Percentiles rank a stretch among this genome's conserved stretches.
Evolutionary conservation across 2,329 filamentous ascomycete species (phyloP).

Genomic region (Myotisia sp.): DNA sequence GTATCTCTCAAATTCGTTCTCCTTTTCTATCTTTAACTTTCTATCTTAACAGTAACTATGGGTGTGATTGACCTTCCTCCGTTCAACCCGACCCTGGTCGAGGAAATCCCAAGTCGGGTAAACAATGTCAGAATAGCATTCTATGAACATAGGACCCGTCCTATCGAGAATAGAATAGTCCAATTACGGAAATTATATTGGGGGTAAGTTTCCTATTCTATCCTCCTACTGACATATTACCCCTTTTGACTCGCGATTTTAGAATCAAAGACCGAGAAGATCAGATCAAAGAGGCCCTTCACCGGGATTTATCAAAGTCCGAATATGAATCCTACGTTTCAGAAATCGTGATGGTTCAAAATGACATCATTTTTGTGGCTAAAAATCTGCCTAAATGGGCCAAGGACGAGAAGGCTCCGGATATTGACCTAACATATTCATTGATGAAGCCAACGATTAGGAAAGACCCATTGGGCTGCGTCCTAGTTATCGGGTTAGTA

Average conservation of each 20-base stretch:
- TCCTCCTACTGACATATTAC: constrained; percentile 3
- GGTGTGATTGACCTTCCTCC: constrained; percentile 22
- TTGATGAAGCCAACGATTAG: constrained; percentile 59
- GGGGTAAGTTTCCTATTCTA: constrained; percentile 40
- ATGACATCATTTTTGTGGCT: constrained; percentile 65
- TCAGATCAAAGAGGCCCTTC: constrained; percentile 59
- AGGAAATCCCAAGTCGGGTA: constrained; percentile 50
- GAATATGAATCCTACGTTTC: constrained; percentile 56
- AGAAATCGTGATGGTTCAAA: constrained; percentile 66
- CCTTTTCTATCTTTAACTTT: no score
- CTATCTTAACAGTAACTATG: no score
- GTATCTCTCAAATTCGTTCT: no score
- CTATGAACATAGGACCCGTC: constrained; percentile 64
- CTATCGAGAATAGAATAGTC: constrained; percentile 63
- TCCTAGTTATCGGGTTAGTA: constrained; percentile 64
- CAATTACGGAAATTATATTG: constrained; percentile 94
- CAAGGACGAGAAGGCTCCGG: constrained; percentile 61
- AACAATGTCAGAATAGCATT: constrained; percentile 54
- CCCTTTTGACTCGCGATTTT: constrained; percentile 3
- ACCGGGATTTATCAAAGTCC: constrained; percentile 65
- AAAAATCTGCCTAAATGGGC: constrained; percentile 68
- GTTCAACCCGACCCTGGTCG: constrained; percentile 50
- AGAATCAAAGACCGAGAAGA: constrained; percentile 60
- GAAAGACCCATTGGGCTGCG: constrained; percentile 74
- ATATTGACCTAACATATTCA: constrained; percentile 54